Base-by-base conservation (phyloP, 345 rosid genomes). In the Arabidopsis arenosa region DNA sequence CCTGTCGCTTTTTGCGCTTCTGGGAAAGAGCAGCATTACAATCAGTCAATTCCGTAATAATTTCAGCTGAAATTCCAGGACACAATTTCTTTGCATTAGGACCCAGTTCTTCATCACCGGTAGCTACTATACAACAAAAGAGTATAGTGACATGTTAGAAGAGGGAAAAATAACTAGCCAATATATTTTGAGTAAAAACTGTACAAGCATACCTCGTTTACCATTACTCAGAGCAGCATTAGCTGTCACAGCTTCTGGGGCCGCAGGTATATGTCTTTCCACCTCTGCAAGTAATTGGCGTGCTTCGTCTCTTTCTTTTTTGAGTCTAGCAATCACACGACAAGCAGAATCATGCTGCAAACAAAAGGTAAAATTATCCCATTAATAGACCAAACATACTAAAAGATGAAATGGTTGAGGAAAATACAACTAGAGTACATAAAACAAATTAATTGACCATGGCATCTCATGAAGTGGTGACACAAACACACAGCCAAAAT, bases 341-440 rank as follows among this genome's bases (percentile, higher is more conserved):
- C 99, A 95, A 57, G 99, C 97, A 79, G 97, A 97, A 86, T 95
- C 99, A 81, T 88, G 99, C 99, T 95, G 86, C 75, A 63, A 82
- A 54, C 14, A 37, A 61, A 32, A 61, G 30, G 26, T 2, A 62
- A 65, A 23, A n/a, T 7, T 12, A 68, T 9, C 30, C 23, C 52
- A 74, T 43, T 18, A 67, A 58, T 23, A 44, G 35, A 49, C 17
- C 32, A 64, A 72, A 49, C 23, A 23, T n/a, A 49, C 67, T 10
- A 39, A 18, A 54, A 37, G 0, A 78, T 65, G 48, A 66, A 51
- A 59, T 2, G 11, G 6, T 9, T 36, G 9, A 59, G 58, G 73
- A 59, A 63, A 41, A 15, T 15, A 47, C 15, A 47, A n/a, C 8
- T n/a, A 47, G 7, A 47, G 23, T 33, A 35, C 55, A 41, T 49